Conservation (phyloP, 495 filamentous ascomycete genomes). For the Bacidia gigantensis region DNA sequence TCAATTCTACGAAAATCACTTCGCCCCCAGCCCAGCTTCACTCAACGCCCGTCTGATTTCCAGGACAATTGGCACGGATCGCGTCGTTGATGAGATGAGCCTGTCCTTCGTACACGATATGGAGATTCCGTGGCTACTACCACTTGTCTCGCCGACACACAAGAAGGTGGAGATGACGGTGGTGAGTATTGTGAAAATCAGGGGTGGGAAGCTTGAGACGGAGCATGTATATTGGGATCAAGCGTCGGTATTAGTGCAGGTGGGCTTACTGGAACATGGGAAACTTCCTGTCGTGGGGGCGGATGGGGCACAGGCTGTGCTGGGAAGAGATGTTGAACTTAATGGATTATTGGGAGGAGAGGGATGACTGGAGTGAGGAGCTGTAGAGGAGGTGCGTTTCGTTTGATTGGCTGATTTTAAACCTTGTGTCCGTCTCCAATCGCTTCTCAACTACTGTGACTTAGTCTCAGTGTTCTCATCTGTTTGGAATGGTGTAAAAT, state of each 20-base stretch:
- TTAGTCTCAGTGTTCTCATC: no score
- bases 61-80: not conserved
- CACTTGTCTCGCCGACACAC: not conserved
- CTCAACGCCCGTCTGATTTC: not conserved
- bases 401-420: no score
- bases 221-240: not conserved
- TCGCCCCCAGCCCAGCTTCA: not conserved
- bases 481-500: no score
- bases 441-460: no score
- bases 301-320: no score
- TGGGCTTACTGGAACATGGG: not conserved
- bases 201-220: not conserved
- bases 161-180: not conserved
- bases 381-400: no score
- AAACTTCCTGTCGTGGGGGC: no score
- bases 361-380: no score
- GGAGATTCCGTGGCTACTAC: not conserved
- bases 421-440: no score
- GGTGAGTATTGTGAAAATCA: not conserved
- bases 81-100: not conserved
- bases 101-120: not conserved
- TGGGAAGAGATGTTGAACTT: no score
- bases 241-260: not conserved
- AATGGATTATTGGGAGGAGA: no score
- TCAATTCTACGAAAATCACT: not conserved